These are phyloP conservation scores for Cicer arietinum DNA, from an alignment of 306 rosid genomes.

Conservation along the genomic window DNA sequence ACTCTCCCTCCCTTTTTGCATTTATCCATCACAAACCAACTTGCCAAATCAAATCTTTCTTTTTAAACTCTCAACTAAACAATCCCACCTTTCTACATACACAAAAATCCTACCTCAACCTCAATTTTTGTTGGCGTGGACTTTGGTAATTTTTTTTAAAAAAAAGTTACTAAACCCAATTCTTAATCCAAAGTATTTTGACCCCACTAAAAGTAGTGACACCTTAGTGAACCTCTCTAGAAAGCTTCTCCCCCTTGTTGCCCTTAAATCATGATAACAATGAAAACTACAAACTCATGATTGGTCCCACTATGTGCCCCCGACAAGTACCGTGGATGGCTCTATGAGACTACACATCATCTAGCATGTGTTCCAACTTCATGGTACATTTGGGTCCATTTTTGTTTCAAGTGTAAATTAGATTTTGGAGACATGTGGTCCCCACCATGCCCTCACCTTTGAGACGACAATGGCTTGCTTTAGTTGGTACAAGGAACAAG, in stretches of 20 bases:
- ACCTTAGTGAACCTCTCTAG: constrained; percentile 42
- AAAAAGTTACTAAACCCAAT: constrained; percentile 12
- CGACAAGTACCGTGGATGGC: constrained; percentile 79
- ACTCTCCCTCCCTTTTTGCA: constrained; percentile 33
- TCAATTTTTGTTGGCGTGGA: constrained; percentile 39
- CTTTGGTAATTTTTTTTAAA: constrained; percentile 43
- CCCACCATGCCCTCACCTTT: constrained; percentile 61
- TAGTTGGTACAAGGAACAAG: constrained; percentile 48
- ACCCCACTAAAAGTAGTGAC: constrained; percentile 52
- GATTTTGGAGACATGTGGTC: constrained; percentile 61
- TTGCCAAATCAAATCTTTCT: constrained; percentile 58
- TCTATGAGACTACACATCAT: constrained; percentile 70
- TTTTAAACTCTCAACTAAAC: constrained; percentile 51
- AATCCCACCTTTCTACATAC: constrained; percentile 30
- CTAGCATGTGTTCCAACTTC: constrained; percentile 80
- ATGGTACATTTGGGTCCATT: constrained; percentile 65
- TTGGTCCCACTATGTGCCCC: constrained; percentile 80
- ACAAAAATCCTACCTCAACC: constrained; percentile 41
- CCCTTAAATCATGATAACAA: constrained; percentile 53
- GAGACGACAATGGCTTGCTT: constrained; percentile 65
- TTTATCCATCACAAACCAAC: constrained; percentile 47
- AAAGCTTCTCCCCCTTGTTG: constrained; percentile 34
- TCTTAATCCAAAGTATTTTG: constrained; percentile 37
- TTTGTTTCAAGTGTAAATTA: constrained; percentile 45
- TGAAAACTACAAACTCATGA: constrained; percentile 59